phyloP scores from a whole-genome alignment of 306 rosid genomes.

The Pterocarpus macrocarpus region DNA sequence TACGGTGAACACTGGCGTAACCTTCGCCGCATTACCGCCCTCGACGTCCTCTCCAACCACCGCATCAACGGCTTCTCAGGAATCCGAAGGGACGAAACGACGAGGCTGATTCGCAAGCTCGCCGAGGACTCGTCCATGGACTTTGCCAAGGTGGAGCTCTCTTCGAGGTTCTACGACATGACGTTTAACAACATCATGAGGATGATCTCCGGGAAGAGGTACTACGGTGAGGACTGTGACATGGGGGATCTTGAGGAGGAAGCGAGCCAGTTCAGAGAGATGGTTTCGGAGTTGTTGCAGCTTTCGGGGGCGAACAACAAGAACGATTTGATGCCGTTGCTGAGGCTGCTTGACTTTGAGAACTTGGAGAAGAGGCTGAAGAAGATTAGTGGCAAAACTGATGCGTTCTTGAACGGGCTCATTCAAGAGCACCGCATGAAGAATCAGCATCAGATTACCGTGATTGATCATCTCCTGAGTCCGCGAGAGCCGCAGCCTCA shows the following conservation, averaged over 20 bases:
- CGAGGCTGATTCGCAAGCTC: slow-evolving; percentile 35
- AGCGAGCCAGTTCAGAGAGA: slow-evolving; percentile 51
- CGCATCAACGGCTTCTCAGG: slow-evolving; percentile 47
- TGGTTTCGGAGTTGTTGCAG: slow-evolving; percentile 29
- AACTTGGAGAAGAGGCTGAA: slow-evolving; percentile 36
- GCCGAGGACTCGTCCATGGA: background rate
- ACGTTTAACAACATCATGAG: slow-evolving; percentile 58
- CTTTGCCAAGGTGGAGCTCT: slow-evolving; percentile 45
- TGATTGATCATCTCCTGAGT: slow-evolving; percentile 60
- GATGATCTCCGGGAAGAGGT: slow-evolving; percentile 54
- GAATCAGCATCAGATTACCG: slow-evolving; percentile 40
- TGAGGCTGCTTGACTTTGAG: slow-evolving; percentile 46
- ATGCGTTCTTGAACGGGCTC: slow-evolving; percentile 51
- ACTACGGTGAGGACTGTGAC: slow-evolving; percentile 51
- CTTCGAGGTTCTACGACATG: slow-evolving; percentile 44
- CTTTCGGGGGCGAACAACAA: slow-evolving; percentile 44
- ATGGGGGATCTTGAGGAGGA: slow-evolving; percentile 48
- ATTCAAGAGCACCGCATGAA: slow-evolving; percentile 48
- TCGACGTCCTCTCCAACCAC: slow-evolving; percentile 60
- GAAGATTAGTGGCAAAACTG: slow-evolving; percentile 34
- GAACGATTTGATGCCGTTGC: slow-evolving; percentile 52
- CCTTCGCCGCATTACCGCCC: slow-evolving; percentile 65
- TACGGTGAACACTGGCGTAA: slow-evolving; percentile 79
- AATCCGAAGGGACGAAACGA: slow-evolving; percentile 53
- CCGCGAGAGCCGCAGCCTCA: slow-evolving; percentile 50